Conservation (phyloP, 2,329 filamentous ascomycete genomes). For the Xylariaceae sp. region DNA sequence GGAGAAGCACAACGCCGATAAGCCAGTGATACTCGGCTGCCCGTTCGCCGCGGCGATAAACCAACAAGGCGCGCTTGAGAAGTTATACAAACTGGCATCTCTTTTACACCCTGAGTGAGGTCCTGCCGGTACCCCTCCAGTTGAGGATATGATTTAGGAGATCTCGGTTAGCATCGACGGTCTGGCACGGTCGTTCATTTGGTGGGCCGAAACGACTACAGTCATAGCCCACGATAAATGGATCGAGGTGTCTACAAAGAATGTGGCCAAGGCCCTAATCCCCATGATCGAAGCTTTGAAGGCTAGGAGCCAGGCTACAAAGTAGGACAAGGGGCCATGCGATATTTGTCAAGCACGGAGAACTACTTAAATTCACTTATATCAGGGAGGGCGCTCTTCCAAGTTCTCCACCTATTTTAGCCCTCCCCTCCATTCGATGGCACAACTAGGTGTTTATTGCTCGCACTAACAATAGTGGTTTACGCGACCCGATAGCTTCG, state of each 20-base stretch:
- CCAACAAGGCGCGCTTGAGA: neutral
- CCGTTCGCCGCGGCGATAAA: neutral
- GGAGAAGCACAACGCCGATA: neutral
- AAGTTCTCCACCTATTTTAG: neutral
- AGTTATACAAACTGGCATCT: no score
- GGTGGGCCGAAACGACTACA: slow-evolving; percentile 1
- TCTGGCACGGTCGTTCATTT: slow-evolving; percentile 1
- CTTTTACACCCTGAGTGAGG: no score
- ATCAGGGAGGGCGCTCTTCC: neutral
- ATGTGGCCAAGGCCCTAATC: slow-evolving; percentile 2
- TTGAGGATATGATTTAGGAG: neutral
- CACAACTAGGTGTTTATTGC: no score
- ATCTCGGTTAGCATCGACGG: slow-evolving; percentile 1
- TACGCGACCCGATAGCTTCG: no score
- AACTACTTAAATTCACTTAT: no score
- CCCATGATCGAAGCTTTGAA: slow-evolving; percentile 3
- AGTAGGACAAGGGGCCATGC: neutral
- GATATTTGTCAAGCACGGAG: neutral
- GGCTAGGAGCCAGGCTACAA: slow-evolving; percentile 2
- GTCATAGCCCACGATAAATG: slow-evolving; percentile 2
- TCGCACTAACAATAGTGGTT: no score
- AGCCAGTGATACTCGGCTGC: neutral
- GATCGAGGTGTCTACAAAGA: slow-evolving; percentile 2
- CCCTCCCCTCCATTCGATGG: no score
- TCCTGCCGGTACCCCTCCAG: no score